These are phyloP conservation scores for Candida ascalaphidarum DNA, from an alignment of 805 yeast genomes.

Conservation along the genomic window DNA sequence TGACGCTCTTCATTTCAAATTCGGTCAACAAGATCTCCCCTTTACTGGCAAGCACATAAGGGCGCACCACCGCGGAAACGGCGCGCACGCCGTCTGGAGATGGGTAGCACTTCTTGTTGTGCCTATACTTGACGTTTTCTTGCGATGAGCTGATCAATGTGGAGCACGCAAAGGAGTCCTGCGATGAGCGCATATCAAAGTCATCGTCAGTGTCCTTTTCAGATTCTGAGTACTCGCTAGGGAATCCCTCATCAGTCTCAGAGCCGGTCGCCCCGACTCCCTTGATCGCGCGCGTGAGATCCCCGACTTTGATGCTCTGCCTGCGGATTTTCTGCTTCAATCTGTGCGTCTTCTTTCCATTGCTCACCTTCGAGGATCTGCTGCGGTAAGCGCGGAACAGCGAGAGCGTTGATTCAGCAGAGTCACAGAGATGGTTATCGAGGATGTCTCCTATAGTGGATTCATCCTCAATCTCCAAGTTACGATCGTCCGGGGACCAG, in stretches of 20 bases:
- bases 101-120: constrained; percentile 26
- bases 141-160: constrained; percentile 14
- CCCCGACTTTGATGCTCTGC: too few relatives aligned
- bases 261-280: too few relatives aligned
- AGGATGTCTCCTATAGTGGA: too few relatives aligned
- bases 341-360: too few relatives aligned
- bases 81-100: constrained; percentile 66
- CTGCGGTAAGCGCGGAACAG: too few relatives aligned
- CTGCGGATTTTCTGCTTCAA: too few relatives aligned
- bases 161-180: constrained; percentile 12
- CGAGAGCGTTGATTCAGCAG: too few relatives aligned
- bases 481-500: constrained; percentile 62
- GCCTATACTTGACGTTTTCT: constrained; percentile 15
- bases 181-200: too few relatives aligned
- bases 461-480: constrained; percentile 11
- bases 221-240: constrained; percentile 2
- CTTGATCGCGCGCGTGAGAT: too few relatives aligned
- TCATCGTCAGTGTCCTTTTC: constrained; percentile 1
- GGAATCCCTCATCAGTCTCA: not conserved
- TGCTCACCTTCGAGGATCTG: too few relatives aligned
- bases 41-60: constrained; percentile 56
- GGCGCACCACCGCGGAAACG: constrained; percentile 65
- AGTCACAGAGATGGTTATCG: too few relatives aligned
- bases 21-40: constrained; percentile 51
- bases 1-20: constrained; percentile 46